Evolutionary conservation across 768 basidiomycete genomes (phyloP).

Genomic region (Leucogyrophana mollusca): DNA sequence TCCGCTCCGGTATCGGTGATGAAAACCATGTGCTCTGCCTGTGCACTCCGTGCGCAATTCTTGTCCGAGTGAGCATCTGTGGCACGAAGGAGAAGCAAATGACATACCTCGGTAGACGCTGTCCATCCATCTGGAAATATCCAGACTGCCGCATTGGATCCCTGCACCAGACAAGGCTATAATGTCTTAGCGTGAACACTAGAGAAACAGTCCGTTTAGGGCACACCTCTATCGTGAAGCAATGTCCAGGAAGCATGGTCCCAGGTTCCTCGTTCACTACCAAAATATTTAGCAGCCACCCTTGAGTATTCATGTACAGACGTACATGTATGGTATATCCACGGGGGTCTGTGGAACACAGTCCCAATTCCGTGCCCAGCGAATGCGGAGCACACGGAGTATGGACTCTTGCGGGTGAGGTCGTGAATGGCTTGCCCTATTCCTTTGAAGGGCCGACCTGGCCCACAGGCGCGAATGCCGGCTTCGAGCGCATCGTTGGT

Average conservation of each 20-base stretch:
- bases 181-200: neutral
- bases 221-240: conserved; percentile 88
- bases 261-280: conserved; percentile 85
- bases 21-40: conserved; percentile 86
- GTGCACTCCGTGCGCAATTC: conserved; percentile 82
- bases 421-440: conserved; percentile 74
- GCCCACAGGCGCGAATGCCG: conserved; percentile 75
- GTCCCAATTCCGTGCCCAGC: conserved; percentile 87
- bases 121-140: conserved; percentile 95
- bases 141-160: conserved; percentile 62
- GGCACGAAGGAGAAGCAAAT: no score
- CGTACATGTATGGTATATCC: conserved; percentile 78
- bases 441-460: conserved; percentile 60
- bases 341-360: conserved; percentile 78
- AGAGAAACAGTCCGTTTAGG: neutral
- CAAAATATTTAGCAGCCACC: neutral
- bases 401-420: conserved; percentile 36
- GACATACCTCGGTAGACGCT: conserved; percentile 80
- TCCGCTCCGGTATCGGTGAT: conserved; percentile 80
- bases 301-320: conserved; percentile 6
- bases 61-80: conserved; percentile 29
- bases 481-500: conserved; percentile 65
- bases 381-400: conserved; percentile 69
- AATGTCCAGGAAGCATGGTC: conserved; percentile 79
- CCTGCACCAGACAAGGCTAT: neutral